A percentile compares a stretch with the other conserved stretches of the same genome.
Conservation (phyloP, 1,139 yeast genomes). For the Insectozyma bohioensis region DNA sequence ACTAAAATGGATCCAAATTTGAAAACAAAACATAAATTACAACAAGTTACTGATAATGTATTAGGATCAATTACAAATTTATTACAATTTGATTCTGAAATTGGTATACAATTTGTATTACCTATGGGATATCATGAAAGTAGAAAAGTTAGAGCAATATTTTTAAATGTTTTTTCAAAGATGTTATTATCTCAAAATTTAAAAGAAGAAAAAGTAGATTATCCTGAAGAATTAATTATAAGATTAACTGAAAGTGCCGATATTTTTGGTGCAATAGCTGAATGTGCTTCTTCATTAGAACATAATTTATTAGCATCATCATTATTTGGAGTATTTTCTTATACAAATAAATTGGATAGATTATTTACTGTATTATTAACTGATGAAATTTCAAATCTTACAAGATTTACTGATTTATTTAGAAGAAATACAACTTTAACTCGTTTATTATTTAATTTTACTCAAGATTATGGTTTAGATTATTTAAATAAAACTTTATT, state of each 20-base stretch:
- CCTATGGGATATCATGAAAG: slow-evolving; percentile 79
- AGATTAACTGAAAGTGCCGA: slow-evolving; percentile 27
- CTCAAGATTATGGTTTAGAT: slow-evolving; percentile 62
- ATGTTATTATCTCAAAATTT: slow-evolving; percentile 48
- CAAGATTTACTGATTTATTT: slow-evolving; percentile 68
- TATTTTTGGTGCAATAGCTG: slow-evolving; percentile 56
- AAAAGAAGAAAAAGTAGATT: slow-evolving; percentile 23
- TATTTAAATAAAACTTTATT: slow-evolving; percentile 55
- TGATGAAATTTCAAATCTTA: slow-evolving; percentile 61
- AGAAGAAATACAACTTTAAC: slow-evolving; percentile 85
- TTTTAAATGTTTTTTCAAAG: slow-evolving; percentile 73
- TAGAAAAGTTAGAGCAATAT: slow-evolving; percentile 63
- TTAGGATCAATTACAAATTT: slow-evolving; percentile 67
- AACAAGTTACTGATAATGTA: slow-evolving; percentile 62
- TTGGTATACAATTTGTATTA: slow-evolving; percentile 73
- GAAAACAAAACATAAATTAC: slow-evolving; percentile 52
- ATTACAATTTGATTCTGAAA: slow-evolving; percentile 70
- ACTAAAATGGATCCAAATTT: slow-evolving; percentile 27
- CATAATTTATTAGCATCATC: slow-evolving; percentile 61
- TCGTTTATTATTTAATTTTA: slow-evolving; percentile 67
- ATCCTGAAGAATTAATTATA: slow-evolving; percentile 23
- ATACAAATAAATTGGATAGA: slow-evolving; percentile 52
- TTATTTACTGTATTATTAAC: slow-evolving; percentile 57
- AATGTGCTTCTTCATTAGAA: slow-evolving; percentile 58
- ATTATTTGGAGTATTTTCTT: slow-evolving; percentile 59